Evolutionary conservation across 2,329 filamentous ascomycete genomes (phyloP).

Genomic region (Fusarium guadeloupense): DNA sequence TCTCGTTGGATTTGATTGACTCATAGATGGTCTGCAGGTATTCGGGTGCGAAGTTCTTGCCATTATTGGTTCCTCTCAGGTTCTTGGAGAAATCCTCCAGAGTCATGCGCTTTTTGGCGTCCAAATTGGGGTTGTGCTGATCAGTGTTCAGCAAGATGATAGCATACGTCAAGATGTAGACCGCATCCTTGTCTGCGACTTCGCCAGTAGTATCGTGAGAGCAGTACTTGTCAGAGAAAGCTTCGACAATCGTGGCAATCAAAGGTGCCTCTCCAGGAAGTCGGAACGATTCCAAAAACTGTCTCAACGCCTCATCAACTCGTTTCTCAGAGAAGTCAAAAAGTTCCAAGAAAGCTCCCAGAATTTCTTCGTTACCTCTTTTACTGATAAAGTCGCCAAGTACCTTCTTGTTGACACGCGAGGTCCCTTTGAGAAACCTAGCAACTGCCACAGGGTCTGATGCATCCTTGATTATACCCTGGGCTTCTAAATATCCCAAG

Average conservation of each 20-base stretch:
- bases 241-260: conserved; percentile 90
- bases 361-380: conserved; percentile 82
- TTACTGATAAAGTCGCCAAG: conserved; percentile 95
- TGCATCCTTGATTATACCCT: conserved; percentile 83
- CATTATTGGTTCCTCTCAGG: conserved; percentile 87
- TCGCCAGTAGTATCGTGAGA: conserved; percentile 73
- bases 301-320: conserved; percentile 87
- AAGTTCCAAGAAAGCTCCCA: conserved; percentile 84
- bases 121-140: conserved; percentile 93
- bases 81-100: conserved; percentile 85
- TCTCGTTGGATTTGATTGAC: conserved; percentile 91
- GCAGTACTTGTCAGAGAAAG: conserved; percentile 88
- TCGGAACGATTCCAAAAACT: conserved; percentile 90
- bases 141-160: conserved; percentile 99
- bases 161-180: conserved; percentile 91
- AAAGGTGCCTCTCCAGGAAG: conserved; percentile 91
- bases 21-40: conserved; percentile 90
- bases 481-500: conserved; percentile 82
- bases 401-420: conserved; percentile 86
- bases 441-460: conserved; percentile 81
- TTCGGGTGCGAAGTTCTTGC: conserved; percentile 82
- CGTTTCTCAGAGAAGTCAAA: conserved; percentile 89
- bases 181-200: conserved; percentile 85
- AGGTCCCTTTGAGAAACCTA: conserved; percentile 87
- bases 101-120: conserved; percentile 81